Evolutionary conservation across 73 alveolate genomes (phyloP).

Genomic region (Paraurostyla sp.): DNA sequence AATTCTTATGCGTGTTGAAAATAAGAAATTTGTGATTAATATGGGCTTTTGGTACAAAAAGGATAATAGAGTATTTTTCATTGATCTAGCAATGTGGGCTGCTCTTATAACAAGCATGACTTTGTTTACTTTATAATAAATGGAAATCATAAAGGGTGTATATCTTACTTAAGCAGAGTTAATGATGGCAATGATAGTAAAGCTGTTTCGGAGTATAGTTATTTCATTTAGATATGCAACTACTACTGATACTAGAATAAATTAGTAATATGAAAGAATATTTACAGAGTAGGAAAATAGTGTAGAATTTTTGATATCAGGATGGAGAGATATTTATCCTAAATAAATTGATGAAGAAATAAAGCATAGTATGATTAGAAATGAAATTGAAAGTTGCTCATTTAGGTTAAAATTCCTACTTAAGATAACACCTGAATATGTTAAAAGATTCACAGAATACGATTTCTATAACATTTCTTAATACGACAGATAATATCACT

Average conservation of each 20-base stretch:
- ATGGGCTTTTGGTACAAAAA: constrained; percentile 32
- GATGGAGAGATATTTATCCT: constrained; percentile 3
- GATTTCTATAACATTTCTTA: too few relatives aligned
- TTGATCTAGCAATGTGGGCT: not conserved
- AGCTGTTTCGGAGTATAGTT: not conserved
- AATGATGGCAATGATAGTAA: not conserved
- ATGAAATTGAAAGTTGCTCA: constrained; percentile 31
- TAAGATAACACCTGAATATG: too few relatives aligned
- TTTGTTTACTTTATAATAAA: not conserved
- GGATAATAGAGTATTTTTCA: not conserved
- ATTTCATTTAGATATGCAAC: constrained; percentile 36
- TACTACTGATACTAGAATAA: constrained; percentile 7
- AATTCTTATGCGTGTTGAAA: not conserved
- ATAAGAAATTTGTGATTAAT: not conserved
- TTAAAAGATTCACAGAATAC: too few relatives aligned
- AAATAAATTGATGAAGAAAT: constrained; percentile 3
- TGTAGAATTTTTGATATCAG: not conserved
- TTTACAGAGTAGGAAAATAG: constrained; percentile 16
- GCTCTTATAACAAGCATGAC: too few relatives aligned
- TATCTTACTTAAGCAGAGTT: not conserved
- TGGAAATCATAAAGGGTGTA: not conserved
- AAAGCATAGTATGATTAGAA: constrained; percentile 33
- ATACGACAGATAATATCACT: too few relatives aligned
- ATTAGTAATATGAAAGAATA: not conserved
- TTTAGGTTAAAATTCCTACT: too few relatives aligned